phyloP scores from a whole-genome alignment of 352 stramenopile genomes.

The Phytophthora constricta region DNA sequence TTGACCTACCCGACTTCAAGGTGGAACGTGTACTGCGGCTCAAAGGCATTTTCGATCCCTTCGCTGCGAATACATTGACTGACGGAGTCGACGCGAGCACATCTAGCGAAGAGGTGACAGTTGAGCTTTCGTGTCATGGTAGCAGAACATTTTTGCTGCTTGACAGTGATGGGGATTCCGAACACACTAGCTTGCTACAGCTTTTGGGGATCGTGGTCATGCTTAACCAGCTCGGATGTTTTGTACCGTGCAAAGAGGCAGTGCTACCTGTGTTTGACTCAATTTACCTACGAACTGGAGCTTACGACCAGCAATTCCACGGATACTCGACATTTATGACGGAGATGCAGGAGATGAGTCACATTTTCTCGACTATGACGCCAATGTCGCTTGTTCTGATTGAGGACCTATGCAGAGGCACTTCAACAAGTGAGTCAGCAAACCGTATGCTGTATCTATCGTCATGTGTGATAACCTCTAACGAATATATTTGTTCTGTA shows the following conservation, averaged over 20 bases:
- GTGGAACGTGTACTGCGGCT: not conserved
- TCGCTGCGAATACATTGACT: constrained; percentile 11
- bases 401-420: constrained; percentile 64
- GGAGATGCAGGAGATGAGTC: constrained; percentile 57
- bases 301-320: constrained; percentile 52
- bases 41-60: constrained; percentile 31
- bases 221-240: constrained; percentile 70
- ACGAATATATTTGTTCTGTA: constrained; percentile 6
- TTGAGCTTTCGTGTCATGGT: constrained; percentile 14
- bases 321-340: constrained; percentile 62
- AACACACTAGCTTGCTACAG: constrained; percentile 15
- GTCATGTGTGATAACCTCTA: no score
- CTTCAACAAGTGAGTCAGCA: constrained; percentile 31
- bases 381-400: constrained; percentile 49
- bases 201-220: constrained; percentile 39
- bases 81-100: not conserved
- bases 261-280: constrained; percentile 52
- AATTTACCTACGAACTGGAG: constrained; percentile 48
- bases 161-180: constrained; percentile 9
- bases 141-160: constrained; percentile 42
- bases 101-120: not conserved
- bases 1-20: not conserved
- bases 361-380: constrained; percentile 45
- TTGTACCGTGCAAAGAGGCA: constrained; percentile 54
- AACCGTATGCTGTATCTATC: no score